Conservation (phyloP, 2,329 filamentous ascomycete genomes). For the Trichoderma koningii region DNA sequence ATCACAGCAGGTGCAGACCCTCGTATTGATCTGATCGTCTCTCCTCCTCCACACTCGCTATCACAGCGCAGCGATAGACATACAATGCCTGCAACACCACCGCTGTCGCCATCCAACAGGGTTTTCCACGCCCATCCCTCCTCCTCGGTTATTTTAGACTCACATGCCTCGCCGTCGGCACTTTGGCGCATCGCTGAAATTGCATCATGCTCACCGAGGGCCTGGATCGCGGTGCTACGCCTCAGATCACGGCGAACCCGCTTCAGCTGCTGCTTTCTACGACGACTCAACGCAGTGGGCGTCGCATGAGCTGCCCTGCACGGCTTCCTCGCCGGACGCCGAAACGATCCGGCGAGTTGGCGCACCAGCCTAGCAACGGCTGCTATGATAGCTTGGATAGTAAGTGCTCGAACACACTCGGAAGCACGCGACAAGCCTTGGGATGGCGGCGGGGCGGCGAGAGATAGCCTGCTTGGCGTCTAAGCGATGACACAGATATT, state of each 20-base stretch:
- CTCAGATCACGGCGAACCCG: too few species aligned
- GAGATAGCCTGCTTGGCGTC: conserved; percentile 23
- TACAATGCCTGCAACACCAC: background rate
- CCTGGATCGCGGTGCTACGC: background rate
- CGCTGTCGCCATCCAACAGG: background rate
- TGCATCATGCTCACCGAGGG: background rate
- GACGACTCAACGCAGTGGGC: background rate
- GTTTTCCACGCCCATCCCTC: too few species aligned
- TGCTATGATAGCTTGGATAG: background rate
- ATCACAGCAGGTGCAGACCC: background rate
- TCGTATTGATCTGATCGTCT: background rate
- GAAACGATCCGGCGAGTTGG: conserved; percentile 14
- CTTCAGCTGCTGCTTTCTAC: too few species aligned
- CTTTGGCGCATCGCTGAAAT: background rate
- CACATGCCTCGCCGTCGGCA: background rate
- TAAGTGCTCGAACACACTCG: background rate
- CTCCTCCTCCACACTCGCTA: background rate
- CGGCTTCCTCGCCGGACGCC: background rate
- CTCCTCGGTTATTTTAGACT: conserved; percentile 5
- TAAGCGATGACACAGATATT: conserved; percentile 22
- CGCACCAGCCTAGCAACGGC: background rate
- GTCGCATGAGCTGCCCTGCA: background rate
- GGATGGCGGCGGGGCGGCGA: conserved; percentile 19
- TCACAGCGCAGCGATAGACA: too few species aligned
- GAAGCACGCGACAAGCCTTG: conserved; percentile 19